Evolutionary conservation across 129 eudicot species (phyloP).

Genomic region (Flaveria bidentis): DNA sequence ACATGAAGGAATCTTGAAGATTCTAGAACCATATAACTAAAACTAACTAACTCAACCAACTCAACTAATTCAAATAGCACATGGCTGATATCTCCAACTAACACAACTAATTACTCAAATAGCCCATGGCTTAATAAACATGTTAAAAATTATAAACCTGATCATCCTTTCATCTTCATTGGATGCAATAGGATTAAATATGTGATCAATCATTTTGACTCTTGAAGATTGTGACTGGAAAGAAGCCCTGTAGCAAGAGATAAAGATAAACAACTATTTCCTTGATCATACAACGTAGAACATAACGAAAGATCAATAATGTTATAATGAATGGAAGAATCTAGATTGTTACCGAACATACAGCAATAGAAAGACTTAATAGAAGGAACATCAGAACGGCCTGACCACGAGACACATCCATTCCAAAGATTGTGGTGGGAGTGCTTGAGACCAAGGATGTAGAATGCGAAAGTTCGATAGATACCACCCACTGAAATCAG

Average conservation of each 20-base stretch:
- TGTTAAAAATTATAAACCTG: constrained; percentile 33
- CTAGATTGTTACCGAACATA: constrained; percentile 20
- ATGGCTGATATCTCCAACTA: too few relatives aligned
- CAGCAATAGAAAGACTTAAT: constrained; percentile 43
- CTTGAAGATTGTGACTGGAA: constrained; percentile 74
- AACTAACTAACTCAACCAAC: too few relatives aligned
- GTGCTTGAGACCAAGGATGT: constrained; percentile 55
- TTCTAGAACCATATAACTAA: too few relatives aligned
- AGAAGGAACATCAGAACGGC: constrained; percentile 78
- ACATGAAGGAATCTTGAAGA: too few relatives aligned
- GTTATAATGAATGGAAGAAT: neutral
- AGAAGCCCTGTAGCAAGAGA: constrained; percentile 64
- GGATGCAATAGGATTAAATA: constrained; percentile 52
- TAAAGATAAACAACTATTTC: constrained; percentile 47
- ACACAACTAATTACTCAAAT: too few relatives aligned
- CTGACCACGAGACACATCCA: constrained; percentile 93
- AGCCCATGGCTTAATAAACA: too few relatives aligned
- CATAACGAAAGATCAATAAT: neutral
- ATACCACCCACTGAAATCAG: constrained; percentile 62
- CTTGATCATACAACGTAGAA: constrained; percentile 75
- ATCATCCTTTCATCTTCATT: constrained; percentile 66
- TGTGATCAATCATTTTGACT: constrained; percentile 64
- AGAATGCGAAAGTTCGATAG: constrained; percentile 39
- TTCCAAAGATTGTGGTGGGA: constrained; percentile 77
- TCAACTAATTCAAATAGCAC: too few relatives aligned